These are phyloP conservation scores for Trichosanthes truncata DNA, from an alignment of 306 rosid species.

Conservation along the genomic window DNA sequence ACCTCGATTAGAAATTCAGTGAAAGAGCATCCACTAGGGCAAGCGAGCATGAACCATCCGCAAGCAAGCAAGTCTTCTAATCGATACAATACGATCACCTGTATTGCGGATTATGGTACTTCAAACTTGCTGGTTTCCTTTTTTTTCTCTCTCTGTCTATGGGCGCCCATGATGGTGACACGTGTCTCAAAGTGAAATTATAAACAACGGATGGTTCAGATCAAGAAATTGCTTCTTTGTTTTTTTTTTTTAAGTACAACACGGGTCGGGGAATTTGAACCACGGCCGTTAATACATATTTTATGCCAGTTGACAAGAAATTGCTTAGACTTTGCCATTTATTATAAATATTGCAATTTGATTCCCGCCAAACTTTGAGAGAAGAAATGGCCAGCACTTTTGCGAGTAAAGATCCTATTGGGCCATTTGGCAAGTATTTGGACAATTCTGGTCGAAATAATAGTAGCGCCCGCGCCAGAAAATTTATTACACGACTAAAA, in stretches of 20 bases:
- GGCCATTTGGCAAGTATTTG: not conserved
- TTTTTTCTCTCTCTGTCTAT: too few relatives aligned
- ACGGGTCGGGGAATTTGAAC: too few relatives aligned
- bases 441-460: not conserved
- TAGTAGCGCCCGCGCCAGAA: not conserved
- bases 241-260: too few relatives aligned
- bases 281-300: too few relatives aligned
- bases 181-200: not conserved
- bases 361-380: not conserved
- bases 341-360: not conserved
- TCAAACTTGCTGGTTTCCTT: not conserved
- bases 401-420: not conserved
- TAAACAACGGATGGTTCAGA: not conserved
- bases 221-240: not conserved
- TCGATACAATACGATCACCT: not conserved
- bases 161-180: not conserved
- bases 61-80: not conserved
- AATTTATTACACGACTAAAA: too few relatives aligned
- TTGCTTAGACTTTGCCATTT: not conserved
- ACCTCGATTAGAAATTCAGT: not conserved
- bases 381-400: not conserved
- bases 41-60: not conserved
- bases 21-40: slow-evolving; percentile 19
- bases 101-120: slow-evolving; percentile 15
- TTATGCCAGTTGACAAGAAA: too few relatives aligned